Conservation (phyloP, 2,329 filamentous ascomycete species). For the Aspergillus chevalieri region DNA sequence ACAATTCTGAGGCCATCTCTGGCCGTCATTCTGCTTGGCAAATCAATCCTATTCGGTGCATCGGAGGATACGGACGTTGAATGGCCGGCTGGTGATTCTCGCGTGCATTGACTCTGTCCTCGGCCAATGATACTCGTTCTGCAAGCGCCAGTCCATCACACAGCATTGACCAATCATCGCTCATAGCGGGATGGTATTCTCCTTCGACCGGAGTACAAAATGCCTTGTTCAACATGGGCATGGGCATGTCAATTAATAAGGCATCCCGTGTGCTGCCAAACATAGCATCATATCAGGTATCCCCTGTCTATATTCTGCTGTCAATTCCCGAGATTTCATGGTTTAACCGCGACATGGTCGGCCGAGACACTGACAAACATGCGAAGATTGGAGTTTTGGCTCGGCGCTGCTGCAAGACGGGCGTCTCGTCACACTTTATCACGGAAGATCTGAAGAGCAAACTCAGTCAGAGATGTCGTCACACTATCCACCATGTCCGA, state of each 20-base stretch:
- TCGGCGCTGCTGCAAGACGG: slow-evolving; percentile 9
- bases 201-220: too few species aligned
- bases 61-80: not conserved
- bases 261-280: too few species aligned
- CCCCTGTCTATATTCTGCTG: too few species aligned
- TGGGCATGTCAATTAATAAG: too few species aligned
- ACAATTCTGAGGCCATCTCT: not conserved
- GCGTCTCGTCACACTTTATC: slow-evolving; percentile 11
- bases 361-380: not conserved
- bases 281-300: too few species aligned
- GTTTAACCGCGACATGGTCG: not conserved
- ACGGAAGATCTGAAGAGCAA: not conserved
- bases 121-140: slow-evolving; percentile 22
- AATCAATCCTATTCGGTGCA: not conserved
- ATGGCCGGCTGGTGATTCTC: slow-evolving; percentile 11
- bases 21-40: not conserved
- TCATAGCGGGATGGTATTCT: not conserved
- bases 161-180: slow-evolving; percentile 3
- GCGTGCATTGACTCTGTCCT: not conserved
- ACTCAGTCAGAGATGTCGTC: not conserved
- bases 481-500: not conserved
- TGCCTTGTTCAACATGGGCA: too few species aligned
- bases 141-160: slow-evolving; percentile 27
- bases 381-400: slow-evolving; percentile 7
- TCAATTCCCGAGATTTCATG: not conserved